Evolutionary conservation across 192 early-diverging fungal genomes (phyloP), one percentile per base, ranked within the genome.

Genomic region (Backusella parvicylindrica): DNA sequence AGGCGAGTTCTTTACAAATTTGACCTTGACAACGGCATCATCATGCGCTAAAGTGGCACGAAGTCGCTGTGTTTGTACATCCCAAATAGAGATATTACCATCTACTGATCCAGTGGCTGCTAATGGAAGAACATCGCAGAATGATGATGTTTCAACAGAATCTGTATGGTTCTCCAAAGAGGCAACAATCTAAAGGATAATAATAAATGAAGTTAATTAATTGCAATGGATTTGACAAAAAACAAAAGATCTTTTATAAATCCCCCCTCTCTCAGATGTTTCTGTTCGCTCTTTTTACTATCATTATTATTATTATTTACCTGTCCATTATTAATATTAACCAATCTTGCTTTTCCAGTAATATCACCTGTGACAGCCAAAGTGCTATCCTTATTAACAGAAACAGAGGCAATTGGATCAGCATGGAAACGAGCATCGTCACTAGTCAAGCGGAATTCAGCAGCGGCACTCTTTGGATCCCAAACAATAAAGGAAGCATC

Each of bases 41-140:
- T 93, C 88, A 81, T 99, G 98, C 21, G 84, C 76, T 33, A 93
- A 83, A 18, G 93, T 94, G 15, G 91, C 85, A n/a, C 97, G 92
- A 38, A 96, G 84, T 40, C 91, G 90, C 84, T 93, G 86, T 0
- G 89, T 90, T 67, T 87, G 89, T n/a, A 94, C 83, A 73, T 99
- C 98, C 96, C 97, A 98, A 73, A 99, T 89, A 50, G 87, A 92
- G 60, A 99, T 81, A 36, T 87, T 88, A n/a, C 94, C 93, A 82
- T 98, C 97, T 18, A 96, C 87, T 0, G 94, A 94, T 2, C 90
- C 94, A 4, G 95, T 95, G 0, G 96, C 95, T 7, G 91, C 94
- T 69, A 97, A 74, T 6, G 92, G 87, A 65, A 90, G 81, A 37
- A 89, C 72, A 32, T 87, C 83, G 31, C 88, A 97, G 75, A 99